Percentiles rank a stretch among this genome's conserved stretches.
These are phyloP conservation scores for Pontederia crassipes DNA, from an alignment of 176 grass and related monocot genomes.

Conservation along the genomic window DNA sequence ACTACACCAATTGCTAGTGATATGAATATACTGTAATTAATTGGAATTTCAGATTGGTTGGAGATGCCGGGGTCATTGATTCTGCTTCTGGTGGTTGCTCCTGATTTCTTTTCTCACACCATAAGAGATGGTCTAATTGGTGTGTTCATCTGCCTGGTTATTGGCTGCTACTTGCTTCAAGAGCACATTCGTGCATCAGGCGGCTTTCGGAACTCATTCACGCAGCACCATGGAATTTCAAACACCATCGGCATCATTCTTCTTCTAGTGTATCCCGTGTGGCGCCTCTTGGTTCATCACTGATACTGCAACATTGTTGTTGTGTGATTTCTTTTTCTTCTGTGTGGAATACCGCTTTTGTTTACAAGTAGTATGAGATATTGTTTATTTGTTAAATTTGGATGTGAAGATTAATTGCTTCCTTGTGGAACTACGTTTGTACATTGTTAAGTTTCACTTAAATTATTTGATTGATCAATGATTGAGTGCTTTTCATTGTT, in stretches of 20 bases:
- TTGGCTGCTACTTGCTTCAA: conserved; percentile 76
- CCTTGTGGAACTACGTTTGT: no score
- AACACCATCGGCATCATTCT: conserved; percentile 62
- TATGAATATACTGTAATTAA: not conserved
- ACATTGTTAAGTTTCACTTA: no score
- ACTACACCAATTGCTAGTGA: not conserved
- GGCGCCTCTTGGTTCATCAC: conserved; percentile 28
- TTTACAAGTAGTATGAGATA: no score
- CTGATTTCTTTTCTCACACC: conserved; percentile 34
- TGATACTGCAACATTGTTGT: no score
- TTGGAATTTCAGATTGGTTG: conserved; percentile 45
- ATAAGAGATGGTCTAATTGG: conserved; percentile 33
- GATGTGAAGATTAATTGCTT: no score
- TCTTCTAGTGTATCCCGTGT: conserved; percentile 68
- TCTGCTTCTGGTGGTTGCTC: conserved; percentile 64
- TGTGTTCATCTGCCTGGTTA: conserved; percentile 43
- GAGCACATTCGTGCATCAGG: conserved; percentile 75
- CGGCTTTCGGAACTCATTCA: conserved; percentile 69
- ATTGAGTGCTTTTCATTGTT: no score
- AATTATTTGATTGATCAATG: no score
- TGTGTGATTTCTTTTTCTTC: no score
- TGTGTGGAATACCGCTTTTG: no score
- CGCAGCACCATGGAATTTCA: conserved; percentile 50
- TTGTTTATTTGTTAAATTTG: no score
- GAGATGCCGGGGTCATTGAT: conserved; percentile 58